These are phyloP conservation scores for Neonectria coccinea DNA, from an alignment of 2,329 filamentous ascomycete species.

Conservation along the genomic window DNA sequence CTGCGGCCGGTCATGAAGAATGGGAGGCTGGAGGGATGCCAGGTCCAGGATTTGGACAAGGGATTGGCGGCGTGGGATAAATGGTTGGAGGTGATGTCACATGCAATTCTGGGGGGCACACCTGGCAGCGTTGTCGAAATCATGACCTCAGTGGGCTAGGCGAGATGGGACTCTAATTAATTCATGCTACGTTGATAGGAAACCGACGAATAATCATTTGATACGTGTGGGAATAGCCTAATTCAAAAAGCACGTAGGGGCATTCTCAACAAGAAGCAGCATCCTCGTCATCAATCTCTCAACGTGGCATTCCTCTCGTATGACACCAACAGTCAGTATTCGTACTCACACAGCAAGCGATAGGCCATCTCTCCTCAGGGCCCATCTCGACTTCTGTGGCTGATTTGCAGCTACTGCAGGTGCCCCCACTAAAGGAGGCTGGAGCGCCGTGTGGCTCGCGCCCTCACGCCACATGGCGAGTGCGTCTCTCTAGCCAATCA, in stretches of 20 bases:
- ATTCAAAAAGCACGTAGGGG: not conserved
- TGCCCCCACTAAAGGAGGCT: not conserved
- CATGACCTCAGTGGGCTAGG: slow-evolving; percentile 29
- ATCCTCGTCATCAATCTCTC: not conserved
- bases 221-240: not conserved
- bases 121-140: slow-evolving; percentile 9
- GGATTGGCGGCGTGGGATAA: slow-evolving; percentile 15
- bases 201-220: not conserved
- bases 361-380: not conserved
- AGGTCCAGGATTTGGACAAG: slow-evolving; percentile 13
- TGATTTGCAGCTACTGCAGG: not conserved
- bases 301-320: not conserved
- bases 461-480: slow-evolving; percentile 21
- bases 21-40: slow-evolving; percentile 21
- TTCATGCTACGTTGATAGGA: not conserved
- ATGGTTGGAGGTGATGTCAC: slow-evolving; percentile 44
- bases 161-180: slow-evolving; percentile 18
- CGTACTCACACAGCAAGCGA: not conserved
- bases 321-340: not conserved
- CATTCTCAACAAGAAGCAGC: not conserved
- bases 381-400: not conserved
- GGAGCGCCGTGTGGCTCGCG: slow-evolving; percentile 13
- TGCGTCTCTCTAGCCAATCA: slow-evolving; percentile 41
- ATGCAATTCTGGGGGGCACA: slow-evolving; percentile 38
- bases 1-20: slow-evolving; percentile 15